A percentile compares a stretch with the other conserved stretches of the same genome.
phyloP scores from a whole-genome alignment of 306 rosid genomes.

The Begonia masoniana region DNA sequence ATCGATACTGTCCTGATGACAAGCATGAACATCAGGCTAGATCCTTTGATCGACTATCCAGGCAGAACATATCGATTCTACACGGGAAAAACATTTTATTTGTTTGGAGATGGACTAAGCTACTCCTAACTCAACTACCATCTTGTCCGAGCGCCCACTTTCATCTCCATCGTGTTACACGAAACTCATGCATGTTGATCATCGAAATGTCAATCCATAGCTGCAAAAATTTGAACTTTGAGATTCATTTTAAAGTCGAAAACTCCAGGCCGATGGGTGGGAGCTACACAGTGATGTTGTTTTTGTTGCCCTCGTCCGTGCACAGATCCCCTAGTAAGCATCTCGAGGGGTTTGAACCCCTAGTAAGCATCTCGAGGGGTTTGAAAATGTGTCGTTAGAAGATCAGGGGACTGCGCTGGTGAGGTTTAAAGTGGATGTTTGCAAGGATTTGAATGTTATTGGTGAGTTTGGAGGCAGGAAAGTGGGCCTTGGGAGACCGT shows the following conservation, averaged over 20 bases:
- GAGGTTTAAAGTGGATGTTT: too few species aligned
- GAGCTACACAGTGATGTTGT: too few species aligned
- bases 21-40: slow-evolving; percentile 77
- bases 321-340: slow-evolving; percentile 33
- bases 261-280: too few species aligned
- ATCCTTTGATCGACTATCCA: slow-evolving; percentile 34
- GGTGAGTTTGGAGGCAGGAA: slow-evolving; percentile 48
- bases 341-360: slow-evolving; percentile 40
- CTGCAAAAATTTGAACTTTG: too few species aligned
- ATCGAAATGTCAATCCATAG: slow-evolving; percentile 5
- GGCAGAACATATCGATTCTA: slow-evolving; percentile 57
- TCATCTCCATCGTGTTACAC: slow-evolving; percentile 17
- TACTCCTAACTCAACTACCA: too few species aligned
- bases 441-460: slow-evolving; percentile 30
- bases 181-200: slow-evolving; percentile 8
- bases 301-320: slow-evolving; percentile 19
- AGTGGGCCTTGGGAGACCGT: slow-evolving; percentile 32
- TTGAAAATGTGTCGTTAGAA: slow-evolving; percentile 26
- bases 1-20: slow-evolving; percentile 59
- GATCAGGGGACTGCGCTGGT: slow-evolving; percentile 20
- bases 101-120: slow-evolving; percentile 61
- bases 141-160: slow-evolving; percentile 34
- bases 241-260: too few species aligned
- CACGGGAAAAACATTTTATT: slow-evolving; percentile 36
- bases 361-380: too few species aligned